Percentiles rank a stretch among this genome's conserved stretches.
phyloP scores from a whole-genome alignment of 2,329 filamentous ascomycete genomes.

The Byssochlamys sp. region DNA sequence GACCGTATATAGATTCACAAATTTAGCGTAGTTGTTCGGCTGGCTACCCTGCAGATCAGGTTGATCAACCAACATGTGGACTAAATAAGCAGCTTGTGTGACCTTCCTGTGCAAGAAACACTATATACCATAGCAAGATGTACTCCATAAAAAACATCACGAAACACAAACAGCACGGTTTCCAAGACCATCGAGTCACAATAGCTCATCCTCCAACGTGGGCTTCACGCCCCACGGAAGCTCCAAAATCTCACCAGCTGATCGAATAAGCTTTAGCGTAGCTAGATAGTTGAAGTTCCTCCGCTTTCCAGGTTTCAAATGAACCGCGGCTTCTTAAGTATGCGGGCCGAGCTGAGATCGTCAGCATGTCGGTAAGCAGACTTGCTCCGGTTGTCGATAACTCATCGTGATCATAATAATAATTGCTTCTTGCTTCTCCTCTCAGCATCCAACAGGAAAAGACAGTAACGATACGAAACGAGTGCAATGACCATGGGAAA shows the following conservation, averaged over 20 bases:
- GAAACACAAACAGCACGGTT: not conserved
- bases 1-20: not conserved
- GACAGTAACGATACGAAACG: not conserved
- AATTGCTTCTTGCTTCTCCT: not conserved
- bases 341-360: not conserved
- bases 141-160: not conserved
- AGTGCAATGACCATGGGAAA: constrained; percentile 4
- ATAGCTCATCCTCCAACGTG: not conserved
- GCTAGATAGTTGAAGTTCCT: not conserved
- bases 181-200: not conserved
- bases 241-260: not conserved
- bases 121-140: not conserved
- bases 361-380: not conserved
- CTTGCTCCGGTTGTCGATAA: too few species aligned
- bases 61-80: not conserved
- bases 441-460: not conserved
- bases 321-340: not conserved
- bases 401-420: not conserved
- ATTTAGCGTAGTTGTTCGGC: not conserved
- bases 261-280: not conserved
- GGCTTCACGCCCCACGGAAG: not conserved
- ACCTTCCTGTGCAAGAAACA: not conserved
- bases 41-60: not conserved
- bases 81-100: not conserved
- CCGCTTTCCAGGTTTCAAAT: not conserved